Evolutionary conservation across 768 basidiomycete species (phyloP).

Genomic region (Russula sp.): DNA sequence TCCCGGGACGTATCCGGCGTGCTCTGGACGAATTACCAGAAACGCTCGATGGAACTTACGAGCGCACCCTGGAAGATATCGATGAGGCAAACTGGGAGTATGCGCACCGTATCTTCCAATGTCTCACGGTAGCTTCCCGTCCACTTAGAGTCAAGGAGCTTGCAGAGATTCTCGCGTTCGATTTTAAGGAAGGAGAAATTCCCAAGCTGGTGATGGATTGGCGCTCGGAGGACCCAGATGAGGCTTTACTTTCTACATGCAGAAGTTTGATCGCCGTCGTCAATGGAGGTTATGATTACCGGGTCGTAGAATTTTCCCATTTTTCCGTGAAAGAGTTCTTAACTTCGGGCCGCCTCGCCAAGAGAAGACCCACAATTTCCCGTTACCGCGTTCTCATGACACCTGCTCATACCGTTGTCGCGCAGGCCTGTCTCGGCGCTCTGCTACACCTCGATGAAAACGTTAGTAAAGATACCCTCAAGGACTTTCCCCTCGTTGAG

Average conservation of each 20-base stretch:
- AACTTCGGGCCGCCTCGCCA: neutral
- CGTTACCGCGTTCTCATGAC: neutral
- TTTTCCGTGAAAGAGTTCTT: neutral
- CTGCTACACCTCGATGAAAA: too few relatives aligned
- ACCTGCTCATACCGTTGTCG: neutral
- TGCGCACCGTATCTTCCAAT: neutral
- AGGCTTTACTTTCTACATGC: neutral
- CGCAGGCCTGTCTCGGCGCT: too few relatives aligned
- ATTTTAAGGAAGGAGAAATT: neutral
- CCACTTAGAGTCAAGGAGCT: too few relatives aligned
- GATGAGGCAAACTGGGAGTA: neutral
- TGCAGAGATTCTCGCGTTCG: neutral
- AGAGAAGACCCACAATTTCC: too few relatives aligned
- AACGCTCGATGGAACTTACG: too few relatives aligned
- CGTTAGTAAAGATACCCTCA: too few relatives aligned
- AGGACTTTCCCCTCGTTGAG: too few relatives aligned
- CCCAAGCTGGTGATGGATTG: neutral
- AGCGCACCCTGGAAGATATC: neutral
- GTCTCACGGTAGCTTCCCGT: neutral
- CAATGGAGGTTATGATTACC: neutral
- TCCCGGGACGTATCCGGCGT: too few relatives aligned
- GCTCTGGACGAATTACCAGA: too few relatives aligned
- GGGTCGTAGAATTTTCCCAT: neutral
- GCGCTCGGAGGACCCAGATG: neutral
- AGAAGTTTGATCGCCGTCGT: neutral